Conservation (phyloP, 805 yeast genomes). For the Starmerella riodocensis region DNA sequence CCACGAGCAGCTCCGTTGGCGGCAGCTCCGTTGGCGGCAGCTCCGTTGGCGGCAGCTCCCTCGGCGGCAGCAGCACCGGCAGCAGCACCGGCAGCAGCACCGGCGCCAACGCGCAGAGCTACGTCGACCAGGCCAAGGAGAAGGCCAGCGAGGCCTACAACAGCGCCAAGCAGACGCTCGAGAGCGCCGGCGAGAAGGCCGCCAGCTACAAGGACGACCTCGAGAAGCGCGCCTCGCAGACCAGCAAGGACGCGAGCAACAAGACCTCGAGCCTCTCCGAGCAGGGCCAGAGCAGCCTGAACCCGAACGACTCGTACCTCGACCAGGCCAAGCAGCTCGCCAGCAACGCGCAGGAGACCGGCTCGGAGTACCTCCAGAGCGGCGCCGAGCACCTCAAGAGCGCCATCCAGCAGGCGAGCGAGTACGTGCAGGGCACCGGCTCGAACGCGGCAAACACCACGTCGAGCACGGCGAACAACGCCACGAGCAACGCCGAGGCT, state of each 20-base stretch:
- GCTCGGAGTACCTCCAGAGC: constrained; percentile 21
- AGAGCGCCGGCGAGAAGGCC: constrained; percentile 41
- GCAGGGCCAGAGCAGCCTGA: constrained; percentile 22
- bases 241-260: constrained; percentile 53
- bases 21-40: too few relatives aligned
- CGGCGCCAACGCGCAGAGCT: too few relatives aligned
- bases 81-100: too few relatives aligned
- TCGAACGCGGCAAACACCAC: too few relatives aligned
- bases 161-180: constrained; percentile 40
- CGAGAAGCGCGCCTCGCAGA: constrained; percentile 39
- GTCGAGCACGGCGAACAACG: too few relatives aligned
- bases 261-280: constrained; percentile 37
- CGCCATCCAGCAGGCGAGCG: constrained; percentile 22
- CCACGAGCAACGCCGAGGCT: too few relatives aligned
- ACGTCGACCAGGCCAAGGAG: constrained; percentile 59
- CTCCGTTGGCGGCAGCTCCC: too few relatives aligned
- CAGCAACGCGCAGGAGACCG: constrained; percentile 43
- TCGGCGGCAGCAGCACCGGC: too few relatives aligned
- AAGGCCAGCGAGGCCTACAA: constrained; percentile 53
- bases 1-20: too few relatives aligned
- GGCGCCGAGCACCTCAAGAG: constrained; percentile 21
- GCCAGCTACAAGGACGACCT: constrained; percentile 43
- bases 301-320: constrained; percentile 27
- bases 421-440: too few relatives aligned
- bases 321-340: constrained; percentile 60